Conservation (phyloP, 2,329 filamentous ascomycete genomes). For the Aspergillus melleus region DNA sequence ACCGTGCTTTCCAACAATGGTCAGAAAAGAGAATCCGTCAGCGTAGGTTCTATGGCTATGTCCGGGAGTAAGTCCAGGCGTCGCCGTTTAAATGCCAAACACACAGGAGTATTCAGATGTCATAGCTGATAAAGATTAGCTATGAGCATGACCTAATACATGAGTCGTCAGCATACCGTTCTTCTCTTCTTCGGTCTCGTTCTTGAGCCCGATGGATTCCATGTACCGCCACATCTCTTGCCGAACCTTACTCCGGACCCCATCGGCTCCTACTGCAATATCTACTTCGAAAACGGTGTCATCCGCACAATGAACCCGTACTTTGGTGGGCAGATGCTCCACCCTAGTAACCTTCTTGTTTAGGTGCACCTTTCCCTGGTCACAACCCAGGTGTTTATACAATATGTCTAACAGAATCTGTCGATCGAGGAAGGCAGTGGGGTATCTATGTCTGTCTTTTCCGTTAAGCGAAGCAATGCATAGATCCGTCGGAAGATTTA, state of each 20-base stretch:
- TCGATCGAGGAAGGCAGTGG: constrained; percentile 10
- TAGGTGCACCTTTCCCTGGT: not conserved
- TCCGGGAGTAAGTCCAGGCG: constrained; percentile 4
- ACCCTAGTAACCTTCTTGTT: not conserved
- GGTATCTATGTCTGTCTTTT: constrained; percentile 11
- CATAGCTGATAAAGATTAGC: not conserved
- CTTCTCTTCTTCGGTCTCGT: not conserved
- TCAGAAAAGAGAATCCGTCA: constrained; percentile 1
- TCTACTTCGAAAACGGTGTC: not conserved
- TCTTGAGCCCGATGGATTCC: not conserved
- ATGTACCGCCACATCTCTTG: constrained; percentile 5
- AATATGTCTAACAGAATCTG: constrained; percentile 11
- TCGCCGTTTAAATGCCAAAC: constrained; percentile 12
- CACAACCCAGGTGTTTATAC: not conserved
- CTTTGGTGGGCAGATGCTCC: not conserved
- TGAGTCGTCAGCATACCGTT: not conserved
- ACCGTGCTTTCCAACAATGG: constrained; percentile 6
- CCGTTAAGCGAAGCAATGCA: not conserved
- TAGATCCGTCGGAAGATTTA: not conserved
- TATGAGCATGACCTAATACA: not conserved
- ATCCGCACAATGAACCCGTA: not conserved
- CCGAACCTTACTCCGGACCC: constrained; percentile 7
- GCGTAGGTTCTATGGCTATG: constrained; percentile 5
- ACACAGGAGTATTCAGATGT: constrained; percentile 15
- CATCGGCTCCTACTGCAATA: constrained; percentile 9